phyloP scores from a whole-genome alignment of 2,329 filamentous ascomycete genomes.

The Arthroderma uncinatum region DNA sequence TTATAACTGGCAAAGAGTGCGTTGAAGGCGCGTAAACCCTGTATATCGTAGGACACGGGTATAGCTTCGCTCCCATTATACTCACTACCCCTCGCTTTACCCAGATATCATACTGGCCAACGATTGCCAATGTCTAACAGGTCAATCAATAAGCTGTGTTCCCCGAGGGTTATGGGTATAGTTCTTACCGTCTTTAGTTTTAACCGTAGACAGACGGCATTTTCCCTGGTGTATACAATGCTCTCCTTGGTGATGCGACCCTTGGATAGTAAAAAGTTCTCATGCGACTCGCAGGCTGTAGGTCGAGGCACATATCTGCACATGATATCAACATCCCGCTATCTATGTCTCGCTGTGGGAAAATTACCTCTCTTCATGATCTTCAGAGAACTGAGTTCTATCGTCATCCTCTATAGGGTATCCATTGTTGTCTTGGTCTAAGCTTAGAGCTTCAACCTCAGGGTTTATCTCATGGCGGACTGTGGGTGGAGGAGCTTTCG shows the following conservation, averaged over 20 bases:
- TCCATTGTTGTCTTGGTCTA: not conserved
- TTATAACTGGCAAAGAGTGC: conserved; percentile 46
- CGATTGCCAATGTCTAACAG: conserved; percentile 30
- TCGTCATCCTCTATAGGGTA: conserved; percentile 6
- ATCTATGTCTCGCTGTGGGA: not conserved
- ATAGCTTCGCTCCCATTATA: conserved; percentile 48
- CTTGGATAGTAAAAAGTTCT: conserved; percentile 33
- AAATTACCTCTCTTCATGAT: not conserved
- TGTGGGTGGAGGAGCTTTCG: not conserved
- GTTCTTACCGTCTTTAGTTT: conserved; percentile 29
- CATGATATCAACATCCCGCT: not conserved
- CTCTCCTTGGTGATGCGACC: conserved; percentile 27
- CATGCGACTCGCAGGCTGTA: conserved; percentile 10
- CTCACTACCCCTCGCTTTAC: conserved; percentile 46
- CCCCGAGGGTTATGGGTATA: not conserved
- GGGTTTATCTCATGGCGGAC: not conserved
- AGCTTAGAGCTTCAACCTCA: not conserved
- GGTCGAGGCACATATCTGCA: not conserved
- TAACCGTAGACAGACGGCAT: conserved; percentile 30
- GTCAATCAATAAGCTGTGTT: conserved; percentile 17
- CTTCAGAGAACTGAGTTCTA: not conserved
- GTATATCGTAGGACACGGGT: conserved; percentile 34
- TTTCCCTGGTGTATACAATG: conserved; percentile 30
- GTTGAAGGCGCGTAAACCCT: conserved; percentile 46
- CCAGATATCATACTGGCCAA: conserved; percentile 49